Base-by-base conservation (phyloP, 768 basidiomycete species). In the Lanmaoa rubissima region DNA sequence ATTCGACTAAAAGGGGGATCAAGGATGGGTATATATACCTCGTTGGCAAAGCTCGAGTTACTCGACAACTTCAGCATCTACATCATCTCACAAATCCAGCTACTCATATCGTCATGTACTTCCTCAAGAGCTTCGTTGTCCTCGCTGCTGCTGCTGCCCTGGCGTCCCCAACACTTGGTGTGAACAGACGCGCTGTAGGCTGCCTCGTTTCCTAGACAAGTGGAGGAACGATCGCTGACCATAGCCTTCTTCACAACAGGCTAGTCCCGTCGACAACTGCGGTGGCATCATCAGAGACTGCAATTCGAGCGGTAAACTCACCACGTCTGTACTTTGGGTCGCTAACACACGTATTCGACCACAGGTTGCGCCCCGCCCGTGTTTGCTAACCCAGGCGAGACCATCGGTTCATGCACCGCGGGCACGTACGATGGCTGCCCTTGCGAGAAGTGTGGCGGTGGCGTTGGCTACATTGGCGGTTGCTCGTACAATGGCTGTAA, bases 371-470 rank as follows among this genome's bases (percentile, higher is more conserved):
- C 21, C 21, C 21, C 11, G 14, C 28, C 28, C 9, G 2, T 10
- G 32, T 52, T 26, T 35, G 12, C 1, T 0, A 11, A 4, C 14
- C 14, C 40, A 3, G 28, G 19, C n/a, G 10, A 19, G 6, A 48
- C 45, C 21, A 21, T 48, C 11, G 44, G 44, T 0, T 13, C 17
- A 1, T 56, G 54, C 44, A 41, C 12, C 17, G 54, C 54, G 8
- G 42, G 53, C 16, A 14, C 42, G 3, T 55, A 36, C 28, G 31
- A n/a, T 0, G 55, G 57, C 21, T 57, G 55, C 28, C 39, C 40
- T 31, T 58, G 57, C 17, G 13, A 36, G 7, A 58, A 58, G 38
- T 58, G 41, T 17, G 54, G 54, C 8, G 32, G 26, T 17, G 54
- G 57, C 3, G 9, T 0, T 14, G 19, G 14, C 9, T 19, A 39